Conservation (phyloP, 129 eudicot genomes). For the Glebionis coronaria region DNA sequence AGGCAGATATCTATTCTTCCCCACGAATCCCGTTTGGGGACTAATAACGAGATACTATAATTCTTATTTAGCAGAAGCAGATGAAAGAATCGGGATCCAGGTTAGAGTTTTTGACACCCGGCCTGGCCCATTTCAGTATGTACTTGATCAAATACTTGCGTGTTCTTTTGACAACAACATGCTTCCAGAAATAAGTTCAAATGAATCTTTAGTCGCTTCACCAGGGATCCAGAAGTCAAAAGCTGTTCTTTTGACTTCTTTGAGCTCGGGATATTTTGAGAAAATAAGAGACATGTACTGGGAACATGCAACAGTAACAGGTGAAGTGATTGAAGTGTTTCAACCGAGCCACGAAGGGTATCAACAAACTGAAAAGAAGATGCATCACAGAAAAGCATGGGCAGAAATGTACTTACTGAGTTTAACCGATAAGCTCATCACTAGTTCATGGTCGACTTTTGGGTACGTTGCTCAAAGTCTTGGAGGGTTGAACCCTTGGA, state of each 20-base stretch:
- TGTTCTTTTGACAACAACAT: constrained; percentile 49
- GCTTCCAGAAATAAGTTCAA: constrained; percentile 45
- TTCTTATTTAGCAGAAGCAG: constrained; percentile 65
- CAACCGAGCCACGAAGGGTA: constrained; percentile 79
- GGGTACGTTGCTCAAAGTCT: constrained; percentile 88
- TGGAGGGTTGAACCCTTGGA: constrained; percentile 85
- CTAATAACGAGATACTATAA: constrained; percentile 63
- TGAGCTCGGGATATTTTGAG: constrained; percentile 63
- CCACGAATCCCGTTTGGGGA: constrained; percentile 72
- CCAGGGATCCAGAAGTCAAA: constrained; percentile 34
- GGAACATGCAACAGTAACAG: constrained; percentile 50
- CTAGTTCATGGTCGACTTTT: constrained; percentile 85
- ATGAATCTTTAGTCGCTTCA: constrained; percentile 26
- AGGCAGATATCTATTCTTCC: constrained; percentile 67
- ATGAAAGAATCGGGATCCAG: constrained; percentile 65
- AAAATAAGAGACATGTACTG: constrained; percentile 60
- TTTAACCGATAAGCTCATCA: constrained; percentile 58
- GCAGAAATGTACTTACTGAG: constrained; percentile 79
- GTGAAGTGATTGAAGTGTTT: constrained; percentile 52
- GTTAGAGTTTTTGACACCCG: constrained; percentile 55
- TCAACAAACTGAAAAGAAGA: constrained; percentile 57
- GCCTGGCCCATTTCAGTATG: constrained; percentile 56
- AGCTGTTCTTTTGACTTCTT: constrained; percentile 64
- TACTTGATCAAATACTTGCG: constrained; percentile 60
- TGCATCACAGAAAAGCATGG: constrained; percentile 75